Evolutionary conservation across 1,284 basidiomycete species (phyloP).

Genomic region (Marasmius sp.): DNA sequence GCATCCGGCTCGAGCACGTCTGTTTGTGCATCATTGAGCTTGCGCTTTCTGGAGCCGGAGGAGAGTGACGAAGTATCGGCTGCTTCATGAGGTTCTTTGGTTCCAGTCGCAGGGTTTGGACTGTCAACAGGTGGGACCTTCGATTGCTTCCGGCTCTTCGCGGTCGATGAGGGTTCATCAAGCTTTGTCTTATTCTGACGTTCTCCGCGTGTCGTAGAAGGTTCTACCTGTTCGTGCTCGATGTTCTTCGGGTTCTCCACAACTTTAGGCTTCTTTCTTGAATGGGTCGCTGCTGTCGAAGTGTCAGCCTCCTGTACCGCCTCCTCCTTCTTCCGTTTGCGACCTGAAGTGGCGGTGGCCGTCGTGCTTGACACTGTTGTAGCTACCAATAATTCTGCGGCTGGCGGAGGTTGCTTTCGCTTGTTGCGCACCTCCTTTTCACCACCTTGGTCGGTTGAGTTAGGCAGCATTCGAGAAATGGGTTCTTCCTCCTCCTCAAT

Average conservation of each 20-base stretch:
- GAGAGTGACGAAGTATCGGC: neutral
- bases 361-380: neutral
- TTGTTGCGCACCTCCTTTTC: neutral
- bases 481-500: neutral
- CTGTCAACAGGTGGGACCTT: no score
- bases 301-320: neutral
- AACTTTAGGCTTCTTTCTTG: neutral
- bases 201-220: no score
- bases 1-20: neutral
- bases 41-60: neutral
- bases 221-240: no score
- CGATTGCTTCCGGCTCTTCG: no score
- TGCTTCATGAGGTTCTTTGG: neutral
- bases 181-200: no score
- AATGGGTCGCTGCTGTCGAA: neutral
- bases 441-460: neutral
- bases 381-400: neutral
- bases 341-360: neutral
- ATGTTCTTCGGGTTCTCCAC: no score
- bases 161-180: no score
- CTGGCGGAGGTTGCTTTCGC: neutral
- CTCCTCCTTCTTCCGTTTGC: neutral
- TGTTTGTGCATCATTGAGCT: neutral
- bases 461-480: neutral
- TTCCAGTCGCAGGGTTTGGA: neutral